phyloP scores from a whole-genome alignment of 176 grass and related monocot species.

The Oryza brachyantha region DNA sequence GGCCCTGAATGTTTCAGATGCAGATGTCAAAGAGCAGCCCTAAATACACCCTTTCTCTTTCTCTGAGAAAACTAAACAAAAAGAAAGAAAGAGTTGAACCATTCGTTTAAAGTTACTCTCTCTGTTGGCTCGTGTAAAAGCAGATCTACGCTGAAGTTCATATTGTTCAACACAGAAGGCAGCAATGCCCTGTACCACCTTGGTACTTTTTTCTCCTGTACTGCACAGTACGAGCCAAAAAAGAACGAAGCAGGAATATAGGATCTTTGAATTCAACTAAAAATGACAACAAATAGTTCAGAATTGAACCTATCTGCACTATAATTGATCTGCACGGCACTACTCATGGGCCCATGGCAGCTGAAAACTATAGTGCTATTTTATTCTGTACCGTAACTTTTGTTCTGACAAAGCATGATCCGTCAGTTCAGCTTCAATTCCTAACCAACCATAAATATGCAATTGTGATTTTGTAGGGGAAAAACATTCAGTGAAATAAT shows the following conservation, averaged over 20 bases:
- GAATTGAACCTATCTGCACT: background rate
- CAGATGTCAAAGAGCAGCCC: background rate
- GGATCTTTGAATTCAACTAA: background rate
- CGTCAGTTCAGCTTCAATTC: background rate
- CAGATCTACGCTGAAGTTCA: background rate
- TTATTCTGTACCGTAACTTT: background rate
- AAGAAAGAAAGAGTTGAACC: background rate
- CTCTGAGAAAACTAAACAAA: background rate
- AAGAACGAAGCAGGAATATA: background rate
- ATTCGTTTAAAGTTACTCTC: background rate
- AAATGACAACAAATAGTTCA: background rate
- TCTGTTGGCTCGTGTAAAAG: background rate
- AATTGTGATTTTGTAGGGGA: background rate
- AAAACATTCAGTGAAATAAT: background rate
- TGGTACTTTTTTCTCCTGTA: background rate
- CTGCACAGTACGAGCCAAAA: background rate
- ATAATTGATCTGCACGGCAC: background rate
- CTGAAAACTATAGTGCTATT: background rate
- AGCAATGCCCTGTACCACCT: background rate
- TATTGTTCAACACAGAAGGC: background rate
- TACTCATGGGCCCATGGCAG: background rate
- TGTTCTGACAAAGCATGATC: background rate
- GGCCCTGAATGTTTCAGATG: slow-evolving; percentile 5
- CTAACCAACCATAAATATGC: background rate
- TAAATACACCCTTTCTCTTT: background rate